A percentile compares a stretch with the other conserved stretches of the same genome.
phyloP scores from a whole-genome alignment of 805 yeast species.

The Myxozyma geophila region DNA sequence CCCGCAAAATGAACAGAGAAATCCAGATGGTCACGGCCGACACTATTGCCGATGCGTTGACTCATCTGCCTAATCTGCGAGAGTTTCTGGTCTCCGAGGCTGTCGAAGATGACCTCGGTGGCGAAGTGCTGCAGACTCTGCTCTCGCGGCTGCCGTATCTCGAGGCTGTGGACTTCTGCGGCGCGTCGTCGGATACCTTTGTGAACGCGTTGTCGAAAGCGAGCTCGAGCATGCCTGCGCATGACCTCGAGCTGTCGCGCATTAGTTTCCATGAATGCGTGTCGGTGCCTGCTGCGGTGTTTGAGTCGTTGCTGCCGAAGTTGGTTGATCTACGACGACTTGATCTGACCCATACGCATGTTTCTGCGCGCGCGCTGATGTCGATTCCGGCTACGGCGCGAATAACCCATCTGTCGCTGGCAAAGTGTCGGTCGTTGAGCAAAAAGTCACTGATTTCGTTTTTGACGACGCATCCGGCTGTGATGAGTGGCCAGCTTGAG shows the following conservation, averaged over 20 bases:
- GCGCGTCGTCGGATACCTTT: slow-evolving; percentile 71
- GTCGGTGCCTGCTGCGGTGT: slow-evolving; percentile 63
- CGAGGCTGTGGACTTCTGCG: slow-evolving; percentile 83
- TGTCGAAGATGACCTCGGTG: slow-evolving; percentile 79
- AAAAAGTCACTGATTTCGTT: slow-evolving; percentile 74
- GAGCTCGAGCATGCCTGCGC: slow-evolving; percentile 40
- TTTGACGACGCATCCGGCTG: slow-evolving; percentile 71
- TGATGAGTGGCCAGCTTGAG: slow-evolving; percentile 46
- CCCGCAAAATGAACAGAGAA: slow-evolving; percentile 86
- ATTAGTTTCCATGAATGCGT: slow-evolving; percentile 89
- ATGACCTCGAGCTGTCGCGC: slow-evolving; percentile 46
- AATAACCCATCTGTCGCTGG: slow-evolving; percentile 72
- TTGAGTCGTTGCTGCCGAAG: slow-evolving; percentile 62
- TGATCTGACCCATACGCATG: slow-evolving; percentile 81
- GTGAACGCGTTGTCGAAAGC: slow-evolving; percentile 57
- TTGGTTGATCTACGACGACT: slow-evolving; percentile 63
- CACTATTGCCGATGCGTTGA: slow-evolving; percentile 68
- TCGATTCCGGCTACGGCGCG: slow-evolving; percentile 60
- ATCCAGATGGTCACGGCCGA: slow-evolving; percentile 84
- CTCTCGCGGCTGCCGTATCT: slow-evolving; percentile 60
- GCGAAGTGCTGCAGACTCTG: slow-evolving; percentile 57
- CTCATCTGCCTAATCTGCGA: slow-evolving; percentile 62
- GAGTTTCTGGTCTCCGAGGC: slow-evolving; percentile 86
- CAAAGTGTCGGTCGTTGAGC: slow-evolving; percentile 45
- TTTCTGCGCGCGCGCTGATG: slow-evolving; percentile 64